phyloP scores from a whole-genome alignment of 768 basidiomycete species.

The Plicaturopsis crispa region DNA sequence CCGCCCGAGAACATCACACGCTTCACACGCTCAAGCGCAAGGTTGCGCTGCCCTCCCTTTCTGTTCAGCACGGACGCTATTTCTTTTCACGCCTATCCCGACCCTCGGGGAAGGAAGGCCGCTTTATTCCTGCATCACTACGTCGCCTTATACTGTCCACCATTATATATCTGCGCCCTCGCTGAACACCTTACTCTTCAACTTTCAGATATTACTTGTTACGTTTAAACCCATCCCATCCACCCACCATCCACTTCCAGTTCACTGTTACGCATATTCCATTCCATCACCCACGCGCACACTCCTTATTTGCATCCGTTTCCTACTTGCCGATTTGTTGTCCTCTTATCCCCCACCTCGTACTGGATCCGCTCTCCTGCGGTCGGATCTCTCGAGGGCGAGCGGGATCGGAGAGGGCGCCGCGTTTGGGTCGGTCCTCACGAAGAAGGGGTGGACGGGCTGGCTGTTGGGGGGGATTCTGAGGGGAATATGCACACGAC shows the following conservation, averaged over 20 bases:
- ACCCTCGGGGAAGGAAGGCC: constrained; percentile 15
- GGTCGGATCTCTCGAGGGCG: constrained; percentile 39
- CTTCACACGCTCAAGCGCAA: constrained; percentile 19
- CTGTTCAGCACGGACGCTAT: constrained; percentile 67
- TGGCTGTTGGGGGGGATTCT: constrained; percentile 5
- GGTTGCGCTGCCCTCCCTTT: constrained; percentile 30
- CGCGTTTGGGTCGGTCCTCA: constrained; percentile 33
- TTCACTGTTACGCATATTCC: constrained; percentile 8
- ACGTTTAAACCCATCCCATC: constrained; percentile 10
- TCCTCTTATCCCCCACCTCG: constrained; percentile 65
- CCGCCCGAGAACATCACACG: neutral
- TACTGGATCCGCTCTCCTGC: constrained; percentile 18
- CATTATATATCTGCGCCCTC: constrained; percentile 7
- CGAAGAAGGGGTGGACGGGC: constrained; percentile 6
- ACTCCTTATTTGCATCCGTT: constrained; percentile 14
- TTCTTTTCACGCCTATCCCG: constrained; percentile 46
- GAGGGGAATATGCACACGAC: too few species aligned
- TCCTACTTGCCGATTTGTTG: constrained; percentile 36
- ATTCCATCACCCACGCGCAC: constrained; percentile 11
- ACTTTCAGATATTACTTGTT: neutral
- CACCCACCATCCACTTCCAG: constrained; percentile 13
- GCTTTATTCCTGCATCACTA: constrained; percentile 21
- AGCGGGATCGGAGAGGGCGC: constrained; percentile 68
- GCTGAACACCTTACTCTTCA: neutral
- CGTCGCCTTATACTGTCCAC: constrained; percentile 5